These are phyloP conservation scores for Scutellaria baicalensis DNA, from an alignment of 257 asterid genomes.

Conservation along the genomic window DNA sequence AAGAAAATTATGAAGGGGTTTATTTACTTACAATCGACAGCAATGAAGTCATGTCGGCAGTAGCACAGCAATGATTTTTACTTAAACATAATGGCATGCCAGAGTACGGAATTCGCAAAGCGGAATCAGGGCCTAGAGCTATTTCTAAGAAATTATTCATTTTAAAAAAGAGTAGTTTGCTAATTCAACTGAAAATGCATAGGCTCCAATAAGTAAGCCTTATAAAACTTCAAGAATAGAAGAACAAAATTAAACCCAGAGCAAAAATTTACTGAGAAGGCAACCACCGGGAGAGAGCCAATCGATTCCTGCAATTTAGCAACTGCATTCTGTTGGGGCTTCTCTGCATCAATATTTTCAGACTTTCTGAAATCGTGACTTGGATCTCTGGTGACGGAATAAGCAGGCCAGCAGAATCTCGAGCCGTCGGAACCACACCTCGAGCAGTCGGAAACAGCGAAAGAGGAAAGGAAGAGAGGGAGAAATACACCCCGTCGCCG, in stretches of 20 bases:
- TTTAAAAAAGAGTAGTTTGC: not conserved
- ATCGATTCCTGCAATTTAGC: conserved; percentile 45
- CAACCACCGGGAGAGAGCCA: conserved; percentile 45
- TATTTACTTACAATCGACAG: no score
- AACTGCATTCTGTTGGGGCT: conserved; percentile 20
- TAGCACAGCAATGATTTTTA: no score
- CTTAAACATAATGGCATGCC: no score
- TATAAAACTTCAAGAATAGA: not conserved
- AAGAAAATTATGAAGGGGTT: no score
- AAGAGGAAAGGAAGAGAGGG: no score
- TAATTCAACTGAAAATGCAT: not conserved
- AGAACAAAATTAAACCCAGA: not conserved
- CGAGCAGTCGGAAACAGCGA: no score
- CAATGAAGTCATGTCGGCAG: no score
- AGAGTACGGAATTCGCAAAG: not conserved
- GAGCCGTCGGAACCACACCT: no score
- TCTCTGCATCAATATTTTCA: conserved; percentile 18
- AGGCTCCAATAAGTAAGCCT: not conserved
- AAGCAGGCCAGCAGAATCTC: no score
- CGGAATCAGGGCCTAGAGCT: not conserved
- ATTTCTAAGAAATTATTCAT: not conserved
- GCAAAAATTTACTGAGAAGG: conserved; percentile 38
- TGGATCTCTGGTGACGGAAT: no score
- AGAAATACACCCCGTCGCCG: no score
- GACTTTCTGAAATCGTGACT: no score